A percentile compares a stretch with the other conserved stretches of the same genome.
These are phyloP conservation scores for Rhazya stricta DNA, from an alignment of 257 asterid genomes.

Conservation along the genomic window DNA sequence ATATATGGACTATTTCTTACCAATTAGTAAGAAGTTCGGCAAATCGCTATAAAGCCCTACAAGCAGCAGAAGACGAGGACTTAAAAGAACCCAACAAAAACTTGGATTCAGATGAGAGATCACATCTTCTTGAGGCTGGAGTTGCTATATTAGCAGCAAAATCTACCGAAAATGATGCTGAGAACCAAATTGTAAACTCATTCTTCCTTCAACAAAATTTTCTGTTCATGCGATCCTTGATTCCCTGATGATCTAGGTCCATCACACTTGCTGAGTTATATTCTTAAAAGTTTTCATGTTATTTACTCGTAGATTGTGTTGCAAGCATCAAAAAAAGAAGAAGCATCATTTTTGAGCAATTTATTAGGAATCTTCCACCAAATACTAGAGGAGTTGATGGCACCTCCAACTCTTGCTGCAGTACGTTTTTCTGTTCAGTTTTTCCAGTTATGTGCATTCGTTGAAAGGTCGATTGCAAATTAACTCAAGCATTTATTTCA, in stretches of 20 bases:
- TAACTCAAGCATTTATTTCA: slow-evolving; percentile 20
- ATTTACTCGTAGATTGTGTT: slow-evolving; percentile 11
- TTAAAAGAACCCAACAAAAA: slow-evolving; percentile 47
- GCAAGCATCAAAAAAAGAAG: slow-evolving; percentile 6
- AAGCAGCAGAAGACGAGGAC: slow-evolving; percentile 26
- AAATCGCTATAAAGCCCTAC: slow-evolving; percentile 24
- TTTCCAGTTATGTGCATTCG: not conserved
- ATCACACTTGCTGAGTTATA: not conserved
- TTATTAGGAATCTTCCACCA: slow-evolving; percentile 31
- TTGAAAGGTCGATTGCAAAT: not conserved
- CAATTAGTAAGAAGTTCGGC: slow-evolving; percentile 55
- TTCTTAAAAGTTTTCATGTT: not conserved
- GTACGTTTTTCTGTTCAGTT: slow-evolving; percentile 32
- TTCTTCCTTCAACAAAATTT: slow-evolving; percentile 3
- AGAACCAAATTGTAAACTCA: slow-evolving; percentile 28
- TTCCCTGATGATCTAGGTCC: not conserved
- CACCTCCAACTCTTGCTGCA: slow-evolving; percentile 75
- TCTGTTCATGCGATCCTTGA: not conserved
- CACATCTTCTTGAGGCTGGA: slow-evolving; percentile 38
- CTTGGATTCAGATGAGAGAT: slow-evolving; percentile 46
- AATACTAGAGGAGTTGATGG: slow-evolving; percentile 53
- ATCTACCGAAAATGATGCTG: slow-evolving; percentile 8
- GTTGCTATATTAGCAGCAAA: slow-evolving; percentile 9
- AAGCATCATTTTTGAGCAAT: slow-evolving; percentile 25
- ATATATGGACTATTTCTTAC: slow-evolving; percentile 72